These are phyloP conservation scores for Apophysomyces variabilis DNA, from an alignment of 371 early-diverging fungal genomes.

Conservation along the genomic window DNA sequence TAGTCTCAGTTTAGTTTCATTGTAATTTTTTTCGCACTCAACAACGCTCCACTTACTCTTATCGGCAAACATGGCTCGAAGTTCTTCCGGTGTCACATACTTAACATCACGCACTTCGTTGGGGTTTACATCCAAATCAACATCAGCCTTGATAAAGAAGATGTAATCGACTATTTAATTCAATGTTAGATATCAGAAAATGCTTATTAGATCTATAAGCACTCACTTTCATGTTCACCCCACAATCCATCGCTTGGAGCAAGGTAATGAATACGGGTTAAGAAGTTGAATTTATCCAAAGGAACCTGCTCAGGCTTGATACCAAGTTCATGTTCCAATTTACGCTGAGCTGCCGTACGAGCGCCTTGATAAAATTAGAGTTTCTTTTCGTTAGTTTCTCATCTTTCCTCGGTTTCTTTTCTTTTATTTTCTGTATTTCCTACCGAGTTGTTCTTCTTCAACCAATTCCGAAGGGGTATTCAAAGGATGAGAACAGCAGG, in stretches of 20 bases:
- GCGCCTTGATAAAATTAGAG: conserved; percentile 35
- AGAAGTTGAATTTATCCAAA: conserved; percentile 80
- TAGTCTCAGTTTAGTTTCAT: not conserved
- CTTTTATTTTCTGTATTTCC: too few relatives aligned
- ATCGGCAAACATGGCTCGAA: conserved; percentile 71
- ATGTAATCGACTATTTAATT: conserved; percentile 82
- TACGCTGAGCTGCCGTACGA: conserved; percentile 73
- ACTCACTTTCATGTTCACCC: conserved; percentile 95
- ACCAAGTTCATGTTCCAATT: conserved; percentile 95
- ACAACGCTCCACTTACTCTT: conserved; percentile 49
- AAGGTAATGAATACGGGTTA: conserved; percentile 94
- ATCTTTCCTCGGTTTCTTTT: too few relatives aligned
- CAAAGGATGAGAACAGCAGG: conserved; percentile 97
- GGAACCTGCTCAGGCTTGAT: conserved; percentile 81
- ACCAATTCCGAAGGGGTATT: conserved; percentile 80
- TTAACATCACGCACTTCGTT: conserved; percentile 83
- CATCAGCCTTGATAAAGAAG: conserved; percentile 76
- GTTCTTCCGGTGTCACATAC: conserved; percentile 81
- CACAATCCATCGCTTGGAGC: conserved; percentile 94
- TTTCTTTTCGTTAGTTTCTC: not conserved
- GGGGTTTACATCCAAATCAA: conserved; percentile 67
- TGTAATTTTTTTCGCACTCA: conserved; percentile 3
- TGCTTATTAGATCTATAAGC: not conserved
- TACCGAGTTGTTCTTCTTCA: conserved; percentile 75
- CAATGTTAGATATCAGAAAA: not conserved